Evolutionary conservation across 768 basidiomycete species (phyloP).

Genomic region (Mycena latifolia): DNA sequence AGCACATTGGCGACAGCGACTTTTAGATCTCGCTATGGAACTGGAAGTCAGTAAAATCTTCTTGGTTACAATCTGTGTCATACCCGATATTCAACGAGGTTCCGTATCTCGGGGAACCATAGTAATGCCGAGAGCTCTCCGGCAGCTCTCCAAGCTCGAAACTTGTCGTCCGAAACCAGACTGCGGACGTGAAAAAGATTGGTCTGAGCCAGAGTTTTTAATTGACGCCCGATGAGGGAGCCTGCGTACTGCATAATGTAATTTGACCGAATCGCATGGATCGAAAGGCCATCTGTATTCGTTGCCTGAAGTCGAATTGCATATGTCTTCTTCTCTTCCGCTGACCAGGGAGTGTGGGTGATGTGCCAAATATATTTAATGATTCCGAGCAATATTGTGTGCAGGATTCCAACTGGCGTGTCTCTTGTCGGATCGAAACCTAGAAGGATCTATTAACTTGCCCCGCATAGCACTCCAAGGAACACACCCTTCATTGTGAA

Average conservation of each 20-base stretch:
- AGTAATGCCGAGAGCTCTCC: neutral
- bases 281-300: neutral
- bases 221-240: too few species aligned
- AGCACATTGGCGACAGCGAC: neutral
- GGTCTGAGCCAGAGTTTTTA: neutral
- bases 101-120: neutral
- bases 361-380: slow-evolving; percentile 49
- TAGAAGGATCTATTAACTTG: slow-evolving; percentile 13
- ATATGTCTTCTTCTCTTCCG: too few species aligned
- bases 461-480: too few species aligned
- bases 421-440: slow-evolving; percentile 43
- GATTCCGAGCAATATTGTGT: too few species aligned
- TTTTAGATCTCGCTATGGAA: neutral
- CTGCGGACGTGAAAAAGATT: neutral
- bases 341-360: too few species aligned
- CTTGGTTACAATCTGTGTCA: neutral
- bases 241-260: too few species aligned
- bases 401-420: slow-evolving; percentile 16
- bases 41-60: too few species aligned
- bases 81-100: neutral
- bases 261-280: too few species aligned
- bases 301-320: too few species aligned
- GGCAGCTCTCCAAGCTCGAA: neutral
- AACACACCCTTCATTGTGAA: slow-evolving; percentile 3
- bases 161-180: neutral